A percentile compares a stretch with the other conserved stretches of the same genome.
Evolutionary conservation across 2,329 filamentous ascomycete species (phyloP).

Genomic region (Rutstroemia sp.): DNA sequence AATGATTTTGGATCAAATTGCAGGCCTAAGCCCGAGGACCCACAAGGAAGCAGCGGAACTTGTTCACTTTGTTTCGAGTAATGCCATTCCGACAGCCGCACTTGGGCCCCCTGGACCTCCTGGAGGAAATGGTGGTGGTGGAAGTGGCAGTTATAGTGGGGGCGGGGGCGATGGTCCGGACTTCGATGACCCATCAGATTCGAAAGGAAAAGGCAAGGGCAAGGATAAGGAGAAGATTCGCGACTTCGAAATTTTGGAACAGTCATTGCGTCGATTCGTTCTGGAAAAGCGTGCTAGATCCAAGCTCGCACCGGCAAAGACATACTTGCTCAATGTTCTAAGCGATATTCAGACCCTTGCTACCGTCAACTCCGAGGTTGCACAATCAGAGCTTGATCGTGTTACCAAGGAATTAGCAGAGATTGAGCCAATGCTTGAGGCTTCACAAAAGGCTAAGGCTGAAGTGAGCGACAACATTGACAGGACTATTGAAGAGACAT

Average conservation of each 20-base stretch:
- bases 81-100: constrained; percentile 73
- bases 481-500: constrained; percentile 74
- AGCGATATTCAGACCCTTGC: constrained; percentile 80
- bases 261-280: constrained; percentile 84
- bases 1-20: constrained; percentile 86
- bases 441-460: constrained; percentile 70
- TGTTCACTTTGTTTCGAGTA: constrained; percentile 97
- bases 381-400: constrained; percentile 74
- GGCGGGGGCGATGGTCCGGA: constrained; percentile 40
- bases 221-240: constrained; percentile 83
- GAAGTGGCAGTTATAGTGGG: constrained; percentile 46
- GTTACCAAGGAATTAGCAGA: constrained; percentile 74
- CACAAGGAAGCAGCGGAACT: constrained; percentile 88
- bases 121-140: constrained; percentile 44
- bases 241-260: constrained; percentile 85
- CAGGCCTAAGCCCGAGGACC: constrained; percentile 80
- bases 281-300: constrained; percentile 92
- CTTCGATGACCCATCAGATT: constrained; percentile 42
- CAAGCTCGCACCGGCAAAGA: constrained; percentile 91
- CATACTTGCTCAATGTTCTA: constrained; percentile 88
- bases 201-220: constrained; percentile 62
- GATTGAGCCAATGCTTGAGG: constrained; percentile 78
- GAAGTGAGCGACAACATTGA: constrained; percentile 80
- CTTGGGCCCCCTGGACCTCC: constrained; percentile 36
- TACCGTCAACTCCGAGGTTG: constrained; percentile 79